Conservation (phyloP, 2,329 filamentous ascomycete species). For the Talaromyces amestolkiae region DNA sequence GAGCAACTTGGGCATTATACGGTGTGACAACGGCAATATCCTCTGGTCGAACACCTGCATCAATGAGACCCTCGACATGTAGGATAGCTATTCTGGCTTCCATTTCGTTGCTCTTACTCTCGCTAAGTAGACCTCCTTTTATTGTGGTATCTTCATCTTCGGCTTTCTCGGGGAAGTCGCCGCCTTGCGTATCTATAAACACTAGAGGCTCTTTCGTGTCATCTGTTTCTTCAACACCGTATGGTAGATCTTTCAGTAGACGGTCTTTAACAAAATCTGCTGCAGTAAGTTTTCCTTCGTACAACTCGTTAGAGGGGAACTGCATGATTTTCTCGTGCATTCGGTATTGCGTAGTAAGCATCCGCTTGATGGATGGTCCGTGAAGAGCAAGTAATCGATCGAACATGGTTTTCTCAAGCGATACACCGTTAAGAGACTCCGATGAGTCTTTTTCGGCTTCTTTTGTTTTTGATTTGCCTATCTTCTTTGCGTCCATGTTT, state of each 20-base stretch:
- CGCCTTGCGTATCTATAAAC: conserved; percentile 95
- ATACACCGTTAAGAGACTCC: conserved; percentile 48
- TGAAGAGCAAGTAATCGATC: conserved; percentile 81
- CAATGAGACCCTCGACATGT: conserved; percentile 74
- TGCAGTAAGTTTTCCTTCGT: conserved; percentile 76
- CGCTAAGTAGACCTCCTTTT: conserved; percentile 57
- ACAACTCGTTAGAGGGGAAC: conserved; percentile 86
- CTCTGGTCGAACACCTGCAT: conserved; percentile 72
- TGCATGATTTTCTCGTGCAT: conserved; percentile 97
- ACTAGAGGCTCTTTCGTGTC: conserved; percentile 84
- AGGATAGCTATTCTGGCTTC: conserved; percentile 77
- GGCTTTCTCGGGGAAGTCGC: conserved; percentile 79
- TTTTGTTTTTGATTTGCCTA: conserved; percentile 41
- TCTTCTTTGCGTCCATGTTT: conserved; percentile 29
- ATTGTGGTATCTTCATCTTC: conserved; percentile 66
- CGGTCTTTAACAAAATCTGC: conserved; percentile 74
- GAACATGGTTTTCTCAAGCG: conserved; percentile 86
- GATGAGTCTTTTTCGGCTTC: conserved; percentile 32
- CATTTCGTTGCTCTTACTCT: conserved; percentile 89
- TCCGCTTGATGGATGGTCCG: conserved; percentile 79
- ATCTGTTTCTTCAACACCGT: conserved; percentile 74
- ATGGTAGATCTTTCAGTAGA: conserved; percentile 73
- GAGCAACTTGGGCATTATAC: conserved; percentile 88
- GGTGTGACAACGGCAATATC: conserved; percentile 94
- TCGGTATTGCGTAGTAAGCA: conserved; percentile 95